These are phyloP conservation scores for Kuraishia floccosa DNA, from an alignment of 805 yeast genomes.

Conservation along the genomic window DNA sequence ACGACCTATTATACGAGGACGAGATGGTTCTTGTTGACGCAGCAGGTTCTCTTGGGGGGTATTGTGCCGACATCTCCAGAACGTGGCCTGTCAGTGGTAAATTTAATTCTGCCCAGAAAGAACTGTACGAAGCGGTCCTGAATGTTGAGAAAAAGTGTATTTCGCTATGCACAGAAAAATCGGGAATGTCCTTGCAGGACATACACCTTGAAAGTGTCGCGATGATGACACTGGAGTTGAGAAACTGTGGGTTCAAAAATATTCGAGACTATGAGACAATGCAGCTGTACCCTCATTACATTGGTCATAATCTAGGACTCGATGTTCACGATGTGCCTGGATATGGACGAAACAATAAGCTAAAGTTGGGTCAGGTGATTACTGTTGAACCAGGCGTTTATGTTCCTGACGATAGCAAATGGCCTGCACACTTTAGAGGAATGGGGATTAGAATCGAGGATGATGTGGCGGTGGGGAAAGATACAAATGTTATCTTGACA, in stretches of 20 bases:
- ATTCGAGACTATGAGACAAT: constrained; percentile 42
- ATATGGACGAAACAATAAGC: constrained; percentile 38
- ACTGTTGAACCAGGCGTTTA: constrained; percentile 96
- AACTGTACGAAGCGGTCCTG: constrained; percentile 80
- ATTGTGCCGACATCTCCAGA: constrained; percentile 90
- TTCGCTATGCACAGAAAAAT: constrained; percentile 44
- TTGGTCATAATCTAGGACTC: constrained; percentile 91
- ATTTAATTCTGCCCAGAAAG: constrained; percentile 72
- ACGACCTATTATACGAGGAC: constrained; percentile 63
- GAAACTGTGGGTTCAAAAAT: constrained; percentile 56
- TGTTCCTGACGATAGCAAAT: constrained; percentile 60
- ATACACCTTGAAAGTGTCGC: constrained; percentile 62
- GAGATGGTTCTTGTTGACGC: constrained; percentile 93
- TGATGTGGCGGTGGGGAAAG: constrained; percentile 72
- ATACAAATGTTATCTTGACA: constrained; percentile 47
- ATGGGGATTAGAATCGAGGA: constrained; percentile 95
- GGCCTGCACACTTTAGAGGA: constrained; percentile 74
- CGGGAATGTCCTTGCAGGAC: constrained; percentile 51
- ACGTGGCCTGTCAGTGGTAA: constrained; percentile 86
- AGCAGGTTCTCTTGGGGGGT: constrained; percentile 88
- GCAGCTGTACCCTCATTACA: constrained; percentile 78
- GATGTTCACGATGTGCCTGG: constrained; percentile 81
- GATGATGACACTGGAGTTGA: constrained; percentile 49
- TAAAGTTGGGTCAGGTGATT: constrained; percentile 67
- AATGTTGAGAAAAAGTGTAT: constrained; percentile 76